Percentiles rank a stretch among this genome's conserved stretches.
Conservation (phyloP, 352 stramenopile genomes). For the Phytophthora pistaciae region DNA sequence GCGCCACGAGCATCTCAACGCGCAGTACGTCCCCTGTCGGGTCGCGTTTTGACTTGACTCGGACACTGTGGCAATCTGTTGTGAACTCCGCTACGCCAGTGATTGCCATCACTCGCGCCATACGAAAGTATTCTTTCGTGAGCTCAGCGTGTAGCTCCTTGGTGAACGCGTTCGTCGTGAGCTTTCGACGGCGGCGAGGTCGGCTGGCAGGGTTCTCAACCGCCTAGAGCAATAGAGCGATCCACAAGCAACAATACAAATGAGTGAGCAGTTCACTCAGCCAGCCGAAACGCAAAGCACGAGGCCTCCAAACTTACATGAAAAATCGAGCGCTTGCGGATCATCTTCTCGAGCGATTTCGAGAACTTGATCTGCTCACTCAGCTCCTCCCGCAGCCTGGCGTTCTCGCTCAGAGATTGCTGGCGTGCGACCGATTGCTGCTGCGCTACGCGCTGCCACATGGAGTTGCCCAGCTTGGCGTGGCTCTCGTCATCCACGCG, state of each 20-base stretch:
- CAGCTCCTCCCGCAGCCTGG: constrained; percentile 36
- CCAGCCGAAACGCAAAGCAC: neutral
- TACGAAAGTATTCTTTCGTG: constrained; percentile 28
- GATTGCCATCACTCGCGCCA: constrained; percentile 26
- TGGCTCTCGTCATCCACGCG: constrained; percentile 33
- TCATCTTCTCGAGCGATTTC: constrained; percentile 40
- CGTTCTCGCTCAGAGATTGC: constrained; percentile 47
- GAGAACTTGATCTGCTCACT: constrained; percentile 48
- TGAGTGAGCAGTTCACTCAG: neutral
- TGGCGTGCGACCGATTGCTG: constrained; percentile 48
- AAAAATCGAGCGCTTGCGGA: constrained; percentile 48
- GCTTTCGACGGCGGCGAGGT: constrained; percentile 4
- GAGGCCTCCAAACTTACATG: constrained; percentile 5
- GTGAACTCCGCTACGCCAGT: constrained; percentile 19
- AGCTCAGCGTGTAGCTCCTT: constrained; percentile 34
- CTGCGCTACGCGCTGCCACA: constrained; percentile 51
- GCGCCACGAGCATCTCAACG: constrained; percentile 33
- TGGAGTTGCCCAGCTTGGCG: constrained; percentile 24
- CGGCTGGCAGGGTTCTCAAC: constrained; percentile 31
- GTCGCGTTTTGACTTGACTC: constrained; percentile 29
- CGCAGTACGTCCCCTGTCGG: constrained; percentile 24
- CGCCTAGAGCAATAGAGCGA: constrained; percentile 22
- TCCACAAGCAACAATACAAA: constrained; percentile 24
- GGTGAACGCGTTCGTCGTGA: constrained; percentile 18
- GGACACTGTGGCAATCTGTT: constrained; percentile 34